Percentiles rank a stretch among this genome's conserved stretches.
phyloP scores from a whole-genome alignment of 176 grass and related monocot species.

The Carex parvula region DNA sequence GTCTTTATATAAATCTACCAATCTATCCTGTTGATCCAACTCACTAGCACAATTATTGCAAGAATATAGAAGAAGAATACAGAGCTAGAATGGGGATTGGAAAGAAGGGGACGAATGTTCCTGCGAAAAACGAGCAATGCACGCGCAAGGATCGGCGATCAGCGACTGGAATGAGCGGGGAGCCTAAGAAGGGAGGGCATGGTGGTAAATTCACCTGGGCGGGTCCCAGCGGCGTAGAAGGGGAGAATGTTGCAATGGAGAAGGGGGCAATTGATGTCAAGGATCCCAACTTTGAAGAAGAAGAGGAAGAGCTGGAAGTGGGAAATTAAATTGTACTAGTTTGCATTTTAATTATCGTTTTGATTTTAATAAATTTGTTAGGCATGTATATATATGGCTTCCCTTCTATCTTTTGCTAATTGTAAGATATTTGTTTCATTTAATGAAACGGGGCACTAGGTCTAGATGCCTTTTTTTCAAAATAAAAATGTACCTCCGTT shows the following conservation, averaged over 20 bases:
- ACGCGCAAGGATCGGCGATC: constrained; percentile 72
- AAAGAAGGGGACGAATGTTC: constrained; percentile 44
- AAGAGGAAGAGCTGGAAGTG: not conserved
- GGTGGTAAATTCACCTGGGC: constrained; percentile 98
- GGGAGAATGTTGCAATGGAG: constrained; percentile 34
- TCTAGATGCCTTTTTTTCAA: too few relatives aligned
- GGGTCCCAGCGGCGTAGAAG: constrained; percentile 48
- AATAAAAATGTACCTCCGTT: too few relatives aligned
- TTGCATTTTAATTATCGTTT: constrained; percentile 4
- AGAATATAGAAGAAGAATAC: not conserved
- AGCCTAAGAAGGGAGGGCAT: constrained; percentile 84
- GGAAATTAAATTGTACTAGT: not conserved
- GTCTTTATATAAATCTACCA: not conserved
- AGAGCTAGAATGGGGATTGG: constrained; percentile 44
- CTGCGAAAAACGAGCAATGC: constrained; percentile 17
- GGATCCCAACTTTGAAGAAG: constrained; percentile 38
- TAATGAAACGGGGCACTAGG: too few relatives aligned
- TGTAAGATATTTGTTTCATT: too few relatives aligned
- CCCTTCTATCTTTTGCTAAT: not conserved
- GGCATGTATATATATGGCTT: not conserved
- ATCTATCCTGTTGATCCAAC: not conserved
- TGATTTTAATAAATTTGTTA: constrained; percentile 1
- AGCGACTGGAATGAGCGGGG: constrained; percentile 64
- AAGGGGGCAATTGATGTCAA: constrained; percentile 32
- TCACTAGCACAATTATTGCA: not conserved